Evolutionary conservation across 1,284 basidiomycete species (phyloP).

Genomic region (Naganishia liquefaciens): DNA sequence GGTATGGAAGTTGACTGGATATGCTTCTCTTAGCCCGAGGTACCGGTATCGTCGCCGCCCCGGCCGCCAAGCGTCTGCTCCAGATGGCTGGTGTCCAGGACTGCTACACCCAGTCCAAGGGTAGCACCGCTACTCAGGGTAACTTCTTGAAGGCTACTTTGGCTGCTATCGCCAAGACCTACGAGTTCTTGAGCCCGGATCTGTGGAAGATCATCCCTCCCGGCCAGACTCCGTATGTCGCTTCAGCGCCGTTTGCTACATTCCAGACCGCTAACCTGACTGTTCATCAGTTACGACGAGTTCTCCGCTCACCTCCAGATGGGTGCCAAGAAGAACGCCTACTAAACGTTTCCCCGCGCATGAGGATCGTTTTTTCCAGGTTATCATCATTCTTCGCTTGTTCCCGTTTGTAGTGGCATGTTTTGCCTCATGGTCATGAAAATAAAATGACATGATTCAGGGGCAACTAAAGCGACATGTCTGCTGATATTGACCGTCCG

Average conservation of each 20-base stretch:
- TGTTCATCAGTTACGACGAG: slow-evolving; percentile 77
- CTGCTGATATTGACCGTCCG: too few species aligned
- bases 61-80: slow-evolving; percentile 92
- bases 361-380: slow-evolving; percentile 7
- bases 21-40: slow-evolving; percentile 64
- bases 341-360: slow-evolving; percentile 58
- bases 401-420: slow-evolving; percentile 22
- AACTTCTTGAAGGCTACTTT: slow-evolving; percentile 99
- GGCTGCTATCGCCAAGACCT: slow-evolving; percentile 95
- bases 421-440: slow-evolving; percentile 16
- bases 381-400: slow-evolving; percentile 3
- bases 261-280: not conserved
- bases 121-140: slow-evolving; percentile 98
- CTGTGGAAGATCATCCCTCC: slow-evolving; percentile 91
- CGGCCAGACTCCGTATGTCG: slow-evolving; percentile 40
- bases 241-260: slow-evolving; percentile 56
- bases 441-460: slow-evolving; percentile 19
- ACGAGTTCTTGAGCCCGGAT: slow-evolving; percentile 93
- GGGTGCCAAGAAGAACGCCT: slow-evolving; percentile 69
- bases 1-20: not conserved
- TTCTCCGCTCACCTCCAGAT: slow-evolving; percentile 87
- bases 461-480: not conserved
- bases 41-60: slow-evolving; percentile 99
- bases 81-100: slow-evolving; percentile 98
- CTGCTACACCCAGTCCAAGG: slow-evolving; percentile 75